These are phyloP conservation scores for Aschersonia sp. DNA, from an alignment of 2,329 filamentous ascomycete species.

Conservation along the genomic window DNA sequence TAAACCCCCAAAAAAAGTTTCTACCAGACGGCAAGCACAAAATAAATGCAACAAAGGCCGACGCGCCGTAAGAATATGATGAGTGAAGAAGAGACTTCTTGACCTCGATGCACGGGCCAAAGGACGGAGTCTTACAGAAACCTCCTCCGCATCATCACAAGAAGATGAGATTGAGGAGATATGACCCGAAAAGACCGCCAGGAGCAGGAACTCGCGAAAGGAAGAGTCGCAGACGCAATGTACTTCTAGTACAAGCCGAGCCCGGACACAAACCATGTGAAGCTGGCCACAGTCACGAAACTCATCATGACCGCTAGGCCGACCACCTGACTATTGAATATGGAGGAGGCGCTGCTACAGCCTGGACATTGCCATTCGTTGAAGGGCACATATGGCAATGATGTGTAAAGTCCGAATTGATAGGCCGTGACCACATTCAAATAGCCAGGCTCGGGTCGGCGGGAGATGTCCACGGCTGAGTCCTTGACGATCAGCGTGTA, in stretches of 20 bases:
- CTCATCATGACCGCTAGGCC: conserved; percentile 39
- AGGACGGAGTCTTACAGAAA: too few species aligned
- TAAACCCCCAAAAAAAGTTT: too few species aligned
- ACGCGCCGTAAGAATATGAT: too few species aligned
- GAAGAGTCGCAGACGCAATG: not conserved
- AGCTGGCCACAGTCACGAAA: conserved; percentile 40
- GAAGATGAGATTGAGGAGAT: too few species aligned
- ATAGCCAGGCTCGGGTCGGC: conserved; percentile 40
- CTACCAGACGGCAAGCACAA: too few species aligned
- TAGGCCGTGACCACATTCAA: conserved; percentile 33
- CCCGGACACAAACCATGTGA: conserved; percentile 50
- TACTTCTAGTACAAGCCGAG: conserved; percentile 20
- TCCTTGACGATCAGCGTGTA: conserved; percentile 52
- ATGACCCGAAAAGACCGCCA: too few species aligned
- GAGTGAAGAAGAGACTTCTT: too few species aligned
- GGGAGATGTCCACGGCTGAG: conserved; percentile 33
- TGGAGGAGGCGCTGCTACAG: conserved; percentile 37
- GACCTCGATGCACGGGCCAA: too few species aligned
- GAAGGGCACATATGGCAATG: conserved; percentile 34
- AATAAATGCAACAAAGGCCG: too few species aligned
- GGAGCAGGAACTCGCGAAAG: too few species aligned
- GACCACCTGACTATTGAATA: conserved; percentile 31
- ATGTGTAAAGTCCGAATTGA: conserved; percentile 43
- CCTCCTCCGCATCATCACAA: too few species aligned
- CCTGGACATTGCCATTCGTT: conserved; percentile 40